These are phyloP conservation scores for Paramecium sonneborni DNA, from an alignment of 73 alveolate genomes.

Conservation along the genomic window DNA sequence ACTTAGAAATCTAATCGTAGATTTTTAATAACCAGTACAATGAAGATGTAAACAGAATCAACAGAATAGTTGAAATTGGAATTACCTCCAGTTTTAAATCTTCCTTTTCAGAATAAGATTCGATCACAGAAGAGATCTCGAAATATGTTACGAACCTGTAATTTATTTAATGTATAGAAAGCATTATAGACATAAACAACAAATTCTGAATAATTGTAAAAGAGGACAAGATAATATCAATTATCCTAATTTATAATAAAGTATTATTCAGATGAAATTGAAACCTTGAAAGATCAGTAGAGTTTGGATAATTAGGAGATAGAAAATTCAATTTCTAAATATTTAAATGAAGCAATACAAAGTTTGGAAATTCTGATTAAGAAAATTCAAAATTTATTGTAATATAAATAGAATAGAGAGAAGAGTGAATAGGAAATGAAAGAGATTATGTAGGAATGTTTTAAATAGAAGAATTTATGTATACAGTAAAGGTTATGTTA, in stretches of 20 bases:
- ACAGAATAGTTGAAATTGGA: background rate
- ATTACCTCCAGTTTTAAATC: background rate
- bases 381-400: background rate
- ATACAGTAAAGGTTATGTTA: slow-evolving; percentile 17
- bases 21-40: background rate
- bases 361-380: background rate
- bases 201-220: background rate
- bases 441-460: background rate
- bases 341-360: background rate
- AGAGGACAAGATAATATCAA: background rate
- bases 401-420: background rate
- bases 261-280: background rate
- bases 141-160: background rate
- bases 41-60: background rate
- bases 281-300: background rate
- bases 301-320: background rate
- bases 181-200: background rate
- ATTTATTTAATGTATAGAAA: background rate
- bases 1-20: background rate
- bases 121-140: background rate
- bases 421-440: background rate
- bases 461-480: background rate
- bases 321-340: background rate
- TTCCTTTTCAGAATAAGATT: background rate
- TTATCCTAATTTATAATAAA: background rate